phyloP scores from a whole-genome alignment of 2,329 filamentous ascomycete genomes.

The Dactylellina leptospora region DNA sequence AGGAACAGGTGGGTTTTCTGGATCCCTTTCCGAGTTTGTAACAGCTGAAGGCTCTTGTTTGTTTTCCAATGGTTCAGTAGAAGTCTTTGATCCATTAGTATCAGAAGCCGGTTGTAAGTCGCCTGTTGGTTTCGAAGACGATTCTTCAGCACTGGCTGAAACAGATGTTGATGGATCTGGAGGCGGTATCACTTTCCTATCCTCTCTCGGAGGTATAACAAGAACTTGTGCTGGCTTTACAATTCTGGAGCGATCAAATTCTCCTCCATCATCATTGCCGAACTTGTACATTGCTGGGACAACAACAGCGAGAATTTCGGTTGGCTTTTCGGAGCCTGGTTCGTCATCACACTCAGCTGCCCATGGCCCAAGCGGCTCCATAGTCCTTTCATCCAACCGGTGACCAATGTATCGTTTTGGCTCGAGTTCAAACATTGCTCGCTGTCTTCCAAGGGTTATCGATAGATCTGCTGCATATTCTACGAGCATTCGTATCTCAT shows the following conservation, averaged over 20 bases:
- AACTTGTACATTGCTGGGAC: slow-evolving; percentile 48
- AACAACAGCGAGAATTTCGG: slow-evolving; percentile 36
- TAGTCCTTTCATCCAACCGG: slow-evolving; percentile 12
- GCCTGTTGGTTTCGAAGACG: background rate
- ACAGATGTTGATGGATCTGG: slow-evolving; percentile 3
- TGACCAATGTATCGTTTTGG: slow-evolving; percentile 35
- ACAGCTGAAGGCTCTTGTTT: background rate
- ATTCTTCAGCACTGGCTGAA: background rate
- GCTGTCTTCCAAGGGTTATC: slow-evolving; percentile 39
- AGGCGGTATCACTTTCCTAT: slow-evolving; percentile 1
- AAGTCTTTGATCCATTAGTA: background rate
- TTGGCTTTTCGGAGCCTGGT: background rate
- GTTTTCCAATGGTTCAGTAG: background rate
- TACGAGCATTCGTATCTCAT: slow-evolving; percentile 21
- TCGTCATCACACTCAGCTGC: slow-evolving; percentile 37
- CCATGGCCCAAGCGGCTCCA: slow-evolving; percentile 38
- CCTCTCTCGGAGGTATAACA: slow-evolving; percentile 15
- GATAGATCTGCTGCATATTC: slow-evolving; percentile 33
- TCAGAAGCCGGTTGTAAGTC: background rate
- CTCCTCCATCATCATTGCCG: slow-evolving; percentile 50
- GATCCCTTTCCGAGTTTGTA: background rate
- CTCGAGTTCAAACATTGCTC: slow-evolving; percentile 51
- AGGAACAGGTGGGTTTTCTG: background rate
- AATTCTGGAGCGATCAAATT: slow-evolving; percentile 35
- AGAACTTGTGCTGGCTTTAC: slow-evolving; percentile 33